phyloP scores from a whole-genome alignment of 257 asterid genomes.

The Rubia yunnanensis region DNA sequence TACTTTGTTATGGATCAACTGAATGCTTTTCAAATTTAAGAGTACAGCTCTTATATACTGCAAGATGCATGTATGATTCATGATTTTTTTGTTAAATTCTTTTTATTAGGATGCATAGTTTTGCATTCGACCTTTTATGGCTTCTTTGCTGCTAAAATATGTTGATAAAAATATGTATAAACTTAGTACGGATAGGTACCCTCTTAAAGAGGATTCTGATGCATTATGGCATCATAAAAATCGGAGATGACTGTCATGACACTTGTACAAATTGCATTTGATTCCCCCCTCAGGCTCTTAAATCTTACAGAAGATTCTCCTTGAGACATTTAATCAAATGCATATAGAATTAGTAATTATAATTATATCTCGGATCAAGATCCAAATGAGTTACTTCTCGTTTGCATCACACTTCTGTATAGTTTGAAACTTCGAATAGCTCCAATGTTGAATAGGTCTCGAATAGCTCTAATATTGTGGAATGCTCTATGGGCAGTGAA shows the following conservation, averaged over 20 bases:
- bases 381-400: neutral
- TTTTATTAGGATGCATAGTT: neutral
- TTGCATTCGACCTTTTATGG: neutral
- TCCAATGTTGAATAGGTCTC: neutral
- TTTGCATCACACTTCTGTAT: neutral
- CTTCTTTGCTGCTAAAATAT: neutral
- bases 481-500: no score
- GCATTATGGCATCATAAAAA: neutral
- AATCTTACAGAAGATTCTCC: neutral
- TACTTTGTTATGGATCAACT: slow-evolving; percentile 17
- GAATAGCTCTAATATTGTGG: neutral
- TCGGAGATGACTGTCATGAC: neutral
- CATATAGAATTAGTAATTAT: neutral
- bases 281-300: neutral
- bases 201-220: neutral
- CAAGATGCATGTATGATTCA: neutral
- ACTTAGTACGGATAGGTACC: neutral
- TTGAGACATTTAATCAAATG: neutral
- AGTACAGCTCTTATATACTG: neutral
- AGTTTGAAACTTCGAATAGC: neutral
- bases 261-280: neutral
- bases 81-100: neutral
- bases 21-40: neutral
- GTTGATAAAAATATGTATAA: neutral
- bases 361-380: neutral